Evolutionary conservation across 305 asterid species (phyloP), one percentile per base, ranked within the genome.

Genomic region (Rubia balearica): DNA sequence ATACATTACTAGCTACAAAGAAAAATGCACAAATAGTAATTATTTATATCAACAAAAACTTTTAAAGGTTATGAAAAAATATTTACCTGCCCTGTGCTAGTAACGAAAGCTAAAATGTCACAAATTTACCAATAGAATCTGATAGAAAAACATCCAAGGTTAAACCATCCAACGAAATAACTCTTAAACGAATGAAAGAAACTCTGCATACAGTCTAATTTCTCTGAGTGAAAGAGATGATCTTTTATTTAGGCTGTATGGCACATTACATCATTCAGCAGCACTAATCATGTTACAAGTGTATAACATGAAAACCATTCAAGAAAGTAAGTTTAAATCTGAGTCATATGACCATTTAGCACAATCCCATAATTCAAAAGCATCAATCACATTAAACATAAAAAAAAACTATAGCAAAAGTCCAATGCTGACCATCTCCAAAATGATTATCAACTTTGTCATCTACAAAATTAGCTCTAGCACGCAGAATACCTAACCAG

Each of bases 1-100:
- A 73, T 89, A 90, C 94, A 90, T 82, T 46, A 89, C 96, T 74
- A 92, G 83, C 98, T 93, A 81, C 92, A 87, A 2, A 62, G 59
- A 72, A 78, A 80, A 78, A 63, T 30, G 33, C 33, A 30, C 33
- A 69, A n/a, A 36, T 48, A 62, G 16, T 61, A 8, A 65, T n/a
- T n/a, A n/a, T n/a, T 77, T 68, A 80, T 74, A 61, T 71, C 56
- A 13, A 7, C 30, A 56, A 51, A 8, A 36, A 16, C 41, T 10
- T 59, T 22, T 38, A 27, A 51, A 72, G 16, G 27, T 22, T 33
- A 48, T 19, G 41, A 14, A 65, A 65, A 11, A 65, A 65, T 6
- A 9, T 0, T 22, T 16, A 53, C 42, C 3, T 33, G 24, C 22
- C 33, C 12, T 7, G 10, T 19, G 9, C 42, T 51, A 14, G 5